phyloP scores from a whole-genome alignment of 805 yeast species.

The Kodamaea restingae region DNA sequence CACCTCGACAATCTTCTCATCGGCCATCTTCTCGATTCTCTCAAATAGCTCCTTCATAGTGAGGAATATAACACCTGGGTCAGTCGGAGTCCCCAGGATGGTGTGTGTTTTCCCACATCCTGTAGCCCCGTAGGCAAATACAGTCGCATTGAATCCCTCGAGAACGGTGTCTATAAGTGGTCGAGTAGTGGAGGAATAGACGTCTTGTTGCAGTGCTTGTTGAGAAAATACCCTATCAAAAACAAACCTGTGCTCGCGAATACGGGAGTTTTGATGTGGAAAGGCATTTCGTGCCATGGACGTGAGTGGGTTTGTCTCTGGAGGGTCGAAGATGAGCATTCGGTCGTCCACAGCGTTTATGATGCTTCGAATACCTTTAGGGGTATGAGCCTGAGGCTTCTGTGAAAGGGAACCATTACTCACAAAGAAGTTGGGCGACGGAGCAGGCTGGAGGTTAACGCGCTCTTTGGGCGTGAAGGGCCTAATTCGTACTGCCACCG shows the following conservation, averaged over 20 bases:
- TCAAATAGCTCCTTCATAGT: constrained; percentile 74
- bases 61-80: constrained; percentile 76
- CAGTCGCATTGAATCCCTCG: constrained; percentile 86
- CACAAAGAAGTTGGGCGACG: constrained; percentile 39
- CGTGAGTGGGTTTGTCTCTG: constrained; percentile 59
- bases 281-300: constrained; percentile 45
- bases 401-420: constrained; percentile 52
- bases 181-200: constrained; percentile 60
- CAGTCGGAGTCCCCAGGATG: constrained; percentile 65
- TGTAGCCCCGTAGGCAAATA: constrained; percentile 95
- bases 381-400: constrained; percentile 19
- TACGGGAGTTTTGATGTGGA: constrained; percentile 43
- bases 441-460: constrained; percentile 40
- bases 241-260: constrained; percentile 72
- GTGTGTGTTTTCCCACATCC: constrained; percentile 98
- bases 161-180: constrained; percentile 71
- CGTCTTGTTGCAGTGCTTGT: constrained; percentile 58
- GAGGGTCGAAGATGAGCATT: constrained; percentile 85
- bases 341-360: constrained; percentile 78
- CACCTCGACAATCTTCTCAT: constrained; percentile 55
- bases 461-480: constrained; percentile 69
- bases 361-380: constrained; percentile 60
- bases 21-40: constrained; percentile 52
- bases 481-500: constrained; percentile 76
- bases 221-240: constrained; percentile 79